Evolutionary conservation across 805 yeast genomes (phyloP).

Genomic region (Saturnispora quitensis): DNA sequence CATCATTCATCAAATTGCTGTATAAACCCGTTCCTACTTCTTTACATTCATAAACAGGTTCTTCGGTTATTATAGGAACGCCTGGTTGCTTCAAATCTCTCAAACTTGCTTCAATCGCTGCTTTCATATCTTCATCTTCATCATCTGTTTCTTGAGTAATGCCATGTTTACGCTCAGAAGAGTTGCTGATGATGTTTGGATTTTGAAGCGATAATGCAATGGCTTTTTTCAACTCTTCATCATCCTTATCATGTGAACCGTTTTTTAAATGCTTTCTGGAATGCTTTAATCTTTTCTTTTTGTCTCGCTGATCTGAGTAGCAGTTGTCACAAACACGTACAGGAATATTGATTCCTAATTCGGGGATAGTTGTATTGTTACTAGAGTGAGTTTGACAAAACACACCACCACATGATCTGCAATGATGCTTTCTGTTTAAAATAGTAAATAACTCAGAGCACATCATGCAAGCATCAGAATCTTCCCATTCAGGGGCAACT

Average conservation of each 20-base stretch:
- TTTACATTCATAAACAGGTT: slow-evolving; percentile 7
- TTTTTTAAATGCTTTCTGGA: background rate
- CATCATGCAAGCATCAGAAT: slow-evolving; percentile 90
- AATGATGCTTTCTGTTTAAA: slow-evolving; percentile 88
- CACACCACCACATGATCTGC: slow-evolving; percentile 95
- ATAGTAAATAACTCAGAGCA: slow-evolving; percentile 75
- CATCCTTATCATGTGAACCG: slow-evolving; percentile 41
- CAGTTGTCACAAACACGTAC: slow-evolving; percentile 95
- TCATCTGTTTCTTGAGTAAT: slow-evolving; percentile 36
- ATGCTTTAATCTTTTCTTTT: slow-evolving; percentile 16
- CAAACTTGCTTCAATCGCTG: slow-evolving; percentile 89
- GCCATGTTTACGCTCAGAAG: background rate
- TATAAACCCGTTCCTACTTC: slow-evolving; percentile 19
- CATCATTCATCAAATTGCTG: slow-evolving; percentile 18
- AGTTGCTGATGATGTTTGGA: slow-evolving; percentile 14
- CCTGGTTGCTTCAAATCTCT: slow-evolving; percentile 46
- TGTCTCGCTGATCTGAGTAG: slow-evolving; percentile 47
- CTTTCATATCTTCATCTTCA: slow-evolving; percentile 81
- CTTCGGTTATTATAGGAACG: background rate
- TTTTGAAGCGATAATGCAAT: slow-evolving; percentile 72
- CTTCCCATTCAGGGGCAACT: slow-evolving; percentile 97
- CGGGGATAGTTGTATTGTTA: slow-evolving; percentile 60
- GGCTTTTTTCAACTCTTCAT: slow-evolving; percentile 70
- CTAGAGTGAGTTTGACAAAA: slow-evolving; percentile 82
- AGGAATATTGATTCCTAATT: slow-evolving; percentile 76